These are phyloP conservation scores for Athelia sp. DNA, from an alignment of 1,284 basidiomycete species.

Conservation along the genomic window DNA sequence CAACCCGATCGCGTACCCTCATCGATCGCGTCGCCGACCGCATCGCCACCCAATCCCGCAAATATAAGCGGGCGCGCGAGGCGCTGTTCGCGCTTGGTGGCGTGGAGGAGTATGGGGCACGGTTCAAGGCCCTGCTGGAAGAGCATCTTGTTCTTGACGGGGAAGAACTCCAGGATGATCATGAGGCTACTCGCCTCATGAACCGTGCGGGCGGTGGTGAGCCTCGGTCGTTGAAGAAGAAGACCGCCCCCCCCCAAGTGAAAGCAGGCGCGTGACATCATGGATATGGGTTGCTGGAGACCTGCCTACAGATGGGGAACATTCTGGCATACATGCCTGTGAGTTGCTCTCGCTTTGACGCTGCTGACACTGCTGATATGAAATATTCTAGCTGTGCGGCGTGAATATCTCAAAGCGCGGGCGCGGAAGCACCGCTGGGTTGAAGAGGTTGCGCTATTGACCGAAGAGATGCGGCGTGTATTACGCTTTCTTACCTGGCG, in stretches of 20 bases:
- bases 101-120: background rate
- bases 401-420: background rate
- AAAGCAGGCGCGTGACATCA: background rate
- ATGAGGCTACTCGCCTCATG: background rate
- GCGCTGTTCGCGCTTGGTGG: background rate
- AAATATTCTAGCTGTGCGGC: background rate
- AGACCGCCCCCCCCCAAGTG: background rate
- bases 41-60: background rate
- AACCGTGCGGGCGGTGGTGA: background rate
- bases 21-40: background rate
- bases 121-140: background rate
- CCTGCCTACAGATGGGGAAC: background rate
- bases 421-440: background rate
- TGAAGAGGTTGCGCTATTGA: background rate
- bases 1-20: slow-evolving; percentile 1
- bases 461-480: background rate
- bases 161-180: background rate
- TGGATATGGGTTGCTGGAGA: background rate
- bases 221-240: background rate
- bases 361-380: background rate
- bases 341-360: background rate
- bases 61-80: background rate
- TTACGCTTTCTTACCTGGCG: background rate
- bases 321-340: background rate
- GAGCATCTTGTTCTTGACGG: background rate